These are phyloP conservation scores for Fusarium hainanense DNA, from an alignment of 2,329 filamentous ascomycete species.

Conservation along the genomic window DNA sequence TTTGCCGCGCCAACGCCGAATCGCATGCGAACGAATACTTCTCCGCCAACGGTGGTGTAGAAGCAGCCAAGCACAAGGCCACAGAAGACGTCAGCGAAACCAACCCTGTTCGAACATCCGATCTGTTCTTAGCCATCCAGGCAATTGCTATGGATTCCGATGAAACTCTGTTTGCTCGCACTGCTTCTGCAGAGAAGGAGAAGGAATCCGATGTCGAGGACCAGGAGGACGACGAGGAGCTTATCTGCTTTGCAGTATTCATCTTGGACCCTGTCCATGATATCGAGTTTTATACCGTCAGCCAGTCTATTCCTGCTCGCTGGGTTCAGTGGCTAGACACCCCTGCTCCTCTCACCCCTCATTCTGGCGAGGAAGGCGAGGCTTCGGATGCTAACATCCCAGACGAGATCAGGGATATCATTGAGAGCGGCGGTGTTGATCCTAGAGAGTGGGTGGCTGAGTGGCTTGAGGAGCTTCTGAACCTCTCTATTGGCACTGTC, in stretches of 20 bases:
- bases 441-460: constrained; percentile 97
- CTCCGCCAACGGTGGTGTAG: constrained; percentile 78
- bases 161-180: constrained; percentile 74
- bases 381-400: constrained; percentile 63
- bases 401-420: constrained; percentile 87
- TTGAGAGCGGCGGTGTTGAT: constrained; percentile 80
- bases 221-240: constrained; percentile 66
- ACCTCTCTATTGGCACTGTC: constrained; percentile 81
- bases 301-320: constrained; percentile 82
- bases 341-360: constrained; percentile 66
- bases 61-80: constrained; percentile 81
- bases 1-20: constrained; percentile 90
- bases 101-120: constrained; percentile 91
- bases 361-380: constrained; percentile 61
- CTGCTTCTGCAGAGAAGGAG: constrained; percentile 64
- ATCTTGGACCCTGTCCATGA: constrained; percentile 90
- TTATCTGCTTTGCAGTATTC: constrained; percentile 80
- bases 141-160: constrained; percentile 77
- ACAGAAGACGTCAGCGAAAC: constrained; percentile 81
- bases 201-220: constrained; percentile 65
- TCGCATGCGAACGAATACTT: constrained; percentile 89
- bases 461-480: constrained; percentile 92
- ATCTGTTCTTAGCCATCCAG: constrained; percentile 96
- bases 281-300: constrained; percentile 85
- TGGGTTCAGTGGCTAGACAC: constrained; percentile 96